Percentiles rank a stretch among this genome's conserved stretches.
Evolutionary conservation across 371 early-diverging fungal species (phyloP).

Genomic region (Rhizomucor miehei): DNA sequence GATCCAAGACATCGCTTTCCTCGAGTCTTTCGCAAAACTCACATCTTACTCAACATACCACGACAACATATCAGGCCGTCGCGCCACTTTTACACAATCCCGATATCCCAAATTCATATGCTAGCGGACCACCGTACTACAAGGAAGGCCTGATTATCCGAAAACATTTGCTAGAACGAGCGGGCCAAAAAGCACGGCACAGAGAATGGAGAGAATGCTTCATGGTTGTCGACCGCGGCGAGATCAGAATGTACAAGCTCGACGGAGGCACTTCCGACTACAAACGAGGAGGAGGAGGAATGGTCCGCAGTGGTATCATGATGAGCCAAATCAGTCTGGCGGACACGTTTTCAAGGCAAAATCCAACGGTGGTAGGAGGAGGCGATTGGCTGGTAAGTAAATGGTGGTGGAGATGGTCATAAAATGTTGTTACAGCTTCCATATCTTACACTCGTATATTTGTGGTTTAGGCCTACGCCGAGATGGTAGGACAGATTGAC

Average conservation of each 20-base stretch:
- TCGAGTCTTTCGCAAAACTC: slow-evolving; percentile 22
- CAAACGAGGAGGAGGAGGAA: slow-evolving; percentile 15
- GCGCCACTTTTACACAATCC: slow-evolving; percentile 26
- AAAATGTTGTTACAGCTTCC: background rate
- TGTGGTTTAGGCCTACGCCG: slow-evolving; percentile 26
- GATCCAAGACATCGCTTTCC: slow-evolving; percentile 19
- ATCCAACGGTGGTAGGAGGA: slow-evolving; percentile 14
- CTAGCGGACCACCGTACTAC: slow-evolving; percentile 40
- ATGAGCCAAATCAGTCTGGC: slow-evolving; percentile 14
- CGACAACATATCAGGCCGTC: slow-evolving; percentile 25
- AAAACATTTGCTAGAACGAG: slow-evolving; percentile 78
- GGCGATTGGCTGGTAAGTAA: slow-evolving; percentile 26
- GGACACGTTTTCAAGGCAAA: slow-evolving; percentile 2
- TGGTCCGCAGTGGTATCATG: slow-evolving; percentile 17
- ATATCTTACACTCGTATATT: background rate
- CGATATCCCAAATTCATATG: slow-evolving; percentile 23
- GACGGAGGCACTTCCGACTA: slow-evolving; percentile 35
- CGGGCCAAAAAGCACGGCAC: slow-evolving; percentile 73
- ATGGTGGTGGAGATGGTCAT: background rate
- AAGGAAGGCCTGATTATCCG: slow-evolving; percentile 80
- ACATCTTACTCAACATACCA: slow-evolving; percentile 13
- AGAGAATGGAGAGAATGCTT: slow-evolving; percentile 87
- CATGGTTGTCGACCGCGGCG: slow-evolving; percentile 72
- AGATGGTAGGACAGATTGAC: slow-evolving; percentile 56
- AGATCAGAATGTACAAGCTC: slow-evolving; percentile 75